Conservation (phyloP, 2,329 filamentous ascomycete genomes). For the Ophiostoma himal-ulmi region DNA sequence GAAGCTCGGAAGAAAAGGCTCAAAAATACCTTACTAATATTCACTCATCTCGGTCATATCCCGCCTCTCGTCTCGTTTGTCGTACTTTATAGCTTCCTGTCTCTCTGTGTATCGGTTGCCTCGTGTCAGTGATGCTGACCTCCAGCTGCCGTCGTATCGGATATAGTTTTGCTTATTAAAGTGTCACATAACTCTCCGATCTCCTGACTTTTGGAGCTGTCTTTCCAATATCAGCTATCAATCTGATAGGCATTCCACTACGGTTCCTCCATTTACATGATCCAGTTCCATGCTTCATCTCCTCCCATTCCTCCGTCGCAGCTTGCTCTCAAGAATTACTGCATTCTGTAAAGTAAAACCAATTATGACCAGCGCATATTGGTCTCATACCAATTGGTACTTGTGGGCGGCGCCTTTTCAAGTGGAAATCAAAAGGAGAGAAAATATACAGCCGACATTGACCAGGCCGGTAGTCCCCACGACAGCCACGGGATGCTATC, state of each 20-base stretch:
- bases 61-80: background rate
- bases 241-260: background rate
- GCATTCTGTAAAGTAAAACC: background rate
- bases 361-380: background rate
- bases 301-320: background rate
- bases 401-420: background rate
- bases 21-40: background rate
- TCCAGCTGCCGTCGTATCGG: background rate
- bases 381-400: background rate
- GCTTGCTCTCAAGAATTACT: background rate
- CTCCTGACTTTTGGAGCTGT: background rate
- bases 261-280: background rate
- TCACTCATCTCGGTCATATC: constrained; percentile 1
- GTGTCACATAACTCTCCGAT: background rate
- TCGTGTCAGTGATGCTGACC: background rate
- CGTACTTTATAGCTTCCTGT: background rate
- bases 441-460: background rate
- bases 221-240: background rate
- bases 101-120: background rate
- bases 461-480: background rate
- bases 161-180: background rate
- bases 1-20: background rate
- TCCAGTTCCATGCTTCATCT: background rate
- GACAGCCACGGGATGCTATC: background rate
- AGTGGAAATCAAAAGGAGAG: background rate